Evolutionary conservation across 1,284 basidiomycete genomes (phyloP).

Genomic region (Sporisorium iseilematis-ciliati): DNA sequence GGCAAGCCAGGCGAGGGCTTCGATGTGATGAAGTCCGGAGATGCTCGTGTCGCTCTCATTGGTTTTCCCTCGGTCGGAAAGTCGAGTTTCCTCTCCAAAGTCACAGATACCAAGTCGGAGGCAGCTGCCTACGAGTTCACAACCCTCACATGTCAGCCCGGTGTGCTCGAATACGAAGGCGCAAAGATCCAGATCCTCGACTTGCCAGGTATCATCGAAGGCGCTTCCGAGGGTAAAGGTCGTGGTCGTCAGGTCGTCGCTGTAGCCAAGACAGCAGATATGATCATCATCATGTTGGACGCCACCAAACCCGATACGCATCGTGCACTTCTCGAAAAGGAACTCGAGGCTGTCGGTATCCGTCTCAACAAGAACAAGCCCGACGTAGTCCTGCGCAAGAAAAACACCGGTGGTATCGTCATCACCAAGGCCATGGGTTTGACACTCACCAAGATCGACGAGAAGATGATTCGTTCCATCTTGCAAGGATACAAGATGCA

Average conservation of each 20-base stretch:
- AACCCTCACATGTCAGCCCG: slow-evolving; percentile 76
- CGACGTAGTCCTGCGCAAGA: slow-evolving; percentile 75
- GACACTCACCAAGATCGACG: slow-evolving; percentile 93
- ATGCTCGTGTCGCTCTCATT: slow-evolving; percentile 82
- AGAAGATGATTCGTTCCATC: slow-evolving; percentile 92
- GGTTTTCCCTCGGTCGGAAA: slow-evolving; percentile 82
- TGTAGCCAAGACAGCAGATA: slow-evolving; percentile 87
- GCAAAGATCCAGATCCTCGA: slow-evolving; percentile 74
- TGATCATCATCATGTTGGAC: slow-evolving; percentile 91
- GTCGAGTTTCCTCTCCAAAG: slow-evolving; percentile 91
- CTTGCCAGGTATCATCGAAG: slow-evolving; percentile 97
- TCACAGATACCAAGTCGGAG: slow-evolving; percentile 89
- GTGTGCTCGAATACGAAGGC: slow-evolving; percentile 72
- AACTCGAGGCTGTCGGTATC: slow-evolving; percentile 96
- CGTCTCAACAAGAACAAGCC: slow-evolving; percentile 84
- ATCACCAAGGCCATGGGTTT: slow-evolving; percentile 75
- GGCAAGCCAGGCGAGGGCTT: slow-evolving; percentile 64
- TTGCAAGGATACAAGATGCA: slow-evolving; percentile 73
- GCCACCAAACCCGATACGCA: slow-evolving; percentile 97
- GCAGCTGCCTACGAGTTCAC: slow-evolving; percentile 96
- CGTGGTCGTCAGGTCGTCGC: slow-evolving; percentile 92
- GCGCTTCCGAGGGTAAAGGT: slow-evolving; percentile 83
- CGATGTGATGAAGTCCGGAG: slow-evolving; percentile 66
- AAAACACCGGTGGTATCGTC: slow-evolving; percentile 82
- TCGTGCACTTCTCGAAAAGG: slow-evolving; percentile 85